Evolutionary conservation across 2,329 filamentous ascomycete genomes (phyloP).

Genomic region (Elsinoe ampelina): DNA sequence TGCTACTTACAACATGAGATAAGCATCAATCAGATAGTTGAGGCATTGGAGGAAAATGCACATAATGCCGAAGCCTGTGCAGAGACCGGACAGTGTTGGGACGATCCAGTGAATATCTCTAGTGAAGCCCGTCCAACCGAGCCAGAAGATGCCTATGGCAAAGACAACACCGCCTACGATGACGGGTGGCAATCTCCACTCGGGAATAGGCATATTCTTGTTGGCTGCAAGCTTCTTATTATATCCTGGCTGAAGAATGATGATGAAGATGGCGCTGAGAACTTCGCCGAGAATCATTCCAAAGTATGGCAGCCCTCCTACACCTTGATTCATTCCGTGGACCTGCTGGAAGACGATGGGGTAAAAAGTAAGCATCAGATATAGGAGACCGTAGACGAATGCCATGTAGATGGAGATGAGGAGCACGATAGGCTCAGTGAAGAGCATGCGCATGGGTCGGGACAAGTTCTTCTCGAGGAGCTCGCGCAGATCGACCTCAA

Average conservation of each 20-base stretch:
- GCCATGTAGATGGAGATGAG: constrained; percentile 39
- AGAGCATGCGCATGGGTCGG: constrained; percentile 38
- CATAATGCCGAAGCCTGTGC: constrained; percentile 50
- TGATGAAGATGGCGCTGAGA: constrained; percentile 21
- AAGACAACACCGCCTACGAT: constrained; percentile 41
- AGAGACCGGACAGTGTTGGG: constrained; percentile 37
- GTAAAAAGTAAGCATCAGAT: constrained; percentile 79
- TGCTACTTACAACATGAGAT: constrained; percentile 41
- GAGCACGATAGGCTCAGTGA: constrained; percentile 42
- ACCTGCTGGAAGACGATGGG: constrained; percentile 66
- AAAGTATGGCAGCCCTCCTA: constrained; percentile 72
- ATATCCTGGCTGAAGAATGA: constrained; percentile 23
- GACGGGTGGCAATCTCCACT: constrained; percentile 48
- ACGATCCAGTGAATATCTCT: constrained; percentile 31
- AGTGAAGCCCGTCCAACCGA: constrained; percentile 27
- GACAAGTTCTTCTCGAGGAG: constrained; percentile 30
- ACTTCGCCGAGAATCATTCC: constrained; percentile 47
- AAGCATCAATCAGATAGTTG: constrained; percentile 52
- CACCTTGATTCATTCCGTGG: constrained; percentile 59
- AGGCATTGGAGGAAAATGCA: constrained; percentile 49
- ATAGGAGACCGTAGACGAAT: constrained; percentile 49
- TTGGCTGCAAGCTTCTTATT: constrained; percentile 32
- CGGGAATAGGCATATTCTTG: constrained; percentile 44
- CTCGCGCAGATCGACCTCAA: constrained; percentile 30
- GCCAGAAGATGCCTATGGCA: constrained; percentile 27